Evolutionary conservation across 768 basidiomycete genomes (phyloP), one percentile per base, ranked within the genome.

Genomic region (Phylloporus rhodoxanthus): DNA sequence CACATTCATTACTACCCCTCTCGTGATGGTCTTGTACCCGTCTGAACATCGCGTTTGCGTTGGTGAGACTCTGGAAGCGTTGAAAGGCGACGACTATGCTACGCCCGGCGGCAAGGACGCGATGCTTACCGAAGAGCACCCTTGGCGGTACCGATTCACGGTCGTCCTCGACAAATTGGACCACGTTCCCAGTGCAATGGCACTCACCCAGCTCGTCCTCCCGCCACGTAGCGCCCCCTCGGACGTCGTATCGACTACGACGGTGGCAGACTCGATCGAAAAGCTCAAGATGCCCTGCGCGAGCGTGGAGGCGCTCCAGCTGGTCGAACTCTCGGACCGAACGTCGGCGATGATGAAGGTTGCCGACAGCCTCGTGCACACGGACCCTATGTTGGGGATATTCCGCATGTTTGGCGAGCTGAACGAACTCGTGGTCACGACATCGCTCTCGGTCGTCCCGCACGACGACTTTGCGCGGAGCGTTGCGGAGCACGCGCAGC

Each of bases 151-250:
- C 2, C 76, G 82, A 8, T 89, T 94, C 69, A 85, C 87, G 0
- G 80, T 97, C 52, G 82, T 98, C 15, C 77, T 98, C 15, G 92
- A 95, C 65, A 90, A 84, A 63, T 72, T 94, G 42, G 95, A 96
- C 58, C 89, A 93, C 63, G 65, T 98, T 1, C 85, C 93, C 0
- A 80, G 87, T 8, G 83, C 91, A 68, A 94, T 99, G 91, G 80
- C 89, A 0, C 71, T 99, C 47, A 81, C 88, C 0, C 87, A 94
- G 60, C 80, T 97, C 48, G 72, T 97, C 36, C 83, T 84, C 21
- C 68, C 74, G 1, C 63, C 68, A 0, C 57, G 63, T 7, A 29
- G 48, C 0, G 4, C 13, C 14, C 42, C 29, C 7, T 51, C 51
- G 0, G 51, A 50, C 26, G 33, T 36, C 32, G 25, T 21, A 17